These are phyloP conservation scores for Eutypa lata DNA, from an alignment of 2,329 filamentous ascomycete species.

Conservation along the genomic window DNA sequence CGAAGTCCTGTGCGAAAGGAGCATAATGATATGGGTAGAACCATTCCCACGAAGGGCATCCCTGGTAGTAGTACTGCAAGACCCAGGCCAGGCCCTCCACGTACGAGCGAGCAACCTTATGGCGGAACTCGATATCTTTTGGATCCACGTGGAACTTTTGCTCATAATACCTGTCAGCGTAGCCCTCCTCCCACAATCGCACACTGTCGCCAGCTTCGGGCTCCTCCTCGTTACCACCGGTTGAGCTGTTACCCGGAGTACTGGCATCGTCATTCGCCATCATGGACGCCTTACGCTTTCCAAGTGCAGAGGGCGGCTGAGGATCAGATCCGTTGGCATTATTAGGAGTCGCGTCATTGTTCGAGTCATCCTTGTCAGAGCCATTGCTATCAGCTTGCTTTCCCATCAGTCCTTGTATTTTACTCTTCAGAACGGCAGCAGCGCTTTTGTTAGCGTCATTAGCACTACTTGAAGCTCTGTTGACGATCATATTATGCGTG, in stretches of 20 bases:
- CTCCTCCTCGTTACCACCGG: slow-evolving; percentile 54
- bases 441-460: slow-evolving; percentile 92
- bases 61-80: slow-evolving; percentile 94
- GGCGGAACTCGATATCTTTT: slow-evolving; percentile 79
- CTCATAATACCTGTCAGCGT: slow-evolving; percentile 93
- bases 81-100: slow-evolving; percentile 96
- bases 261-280: slow-evolving; percentile 59
- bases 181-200: slow-evolving; percentile 90
- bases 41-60: slow-evolving; percentile 98
- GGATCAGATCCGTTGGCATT: slow-evolving; percentile 20
- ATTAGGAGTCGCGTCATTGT: slow-evolving; percentile 9
- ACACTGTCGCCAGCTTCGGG: slow-evolving; percentile 69
- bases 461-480: slow-evolving; percentile 65
- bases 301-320: slow-evolving; percentile 49
- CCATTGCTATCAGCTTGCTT: slow-evolving; percentile 15
- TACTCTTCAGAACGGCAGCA: slow-evolving; percentile 80
- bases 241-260: slow-evolving; percentile 58
- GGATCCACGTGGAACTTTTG: slow-evolving; percentile 89
- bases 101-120: slow-evolving; percentile 86
- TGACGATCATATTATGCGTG: slow-evolving; percentile 86
- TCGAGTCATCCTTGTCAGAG: slow-evolving; percentile 22
- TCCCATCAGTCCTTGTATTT: slow-evolving; percentile 55
- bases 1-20: slow-evolving; percentile 94
- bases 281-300: slow-evolving; percentile 75
- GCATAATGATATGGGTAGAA: slow-evolving; percentile 99